These are phyloP conservation scores for Aspergillus egyptiacus DNA, from an alignment of 495 filamentous ascomycete species.

Conservation along the genomic window DNA sequence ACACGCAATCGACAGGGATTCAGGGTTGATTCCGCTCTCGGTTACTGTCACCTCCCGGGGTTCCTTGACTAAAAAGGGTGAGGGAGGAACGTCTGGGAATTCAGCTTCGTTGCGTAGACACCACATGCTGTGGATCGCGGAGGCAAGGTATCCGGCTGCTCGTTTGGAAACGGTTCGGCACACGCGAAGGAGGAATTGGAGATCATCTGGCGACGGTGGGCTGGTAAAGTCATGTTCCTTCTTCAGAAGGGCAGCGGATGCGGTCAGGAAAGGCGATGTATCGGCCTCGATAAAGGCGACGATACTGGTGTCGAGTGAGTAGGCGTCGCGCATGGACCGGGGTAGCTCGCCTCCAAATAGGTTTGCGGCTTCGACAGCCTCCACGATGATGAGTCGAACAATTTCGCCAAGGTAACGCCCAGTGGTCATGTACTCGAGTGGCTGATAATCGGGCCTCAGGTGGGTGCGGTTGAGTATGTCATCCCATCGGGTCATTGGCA, in stretches of 20 bases:
- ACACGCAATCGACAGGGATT: slow-evolving; percentile 45
- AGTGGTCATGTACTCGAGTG: slow-evolving; percentile 84
- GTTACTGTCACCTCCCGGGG: slow-evolving; percentile 38
- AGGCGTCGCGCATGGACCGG: slow-evolving; percentile 51
- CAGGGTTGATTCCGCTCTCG: slow-evolving; percentile 29
- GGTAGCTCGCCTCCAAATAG: slow-evolving; percentile 54
- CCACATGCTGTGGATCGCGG: slow-evolving; percentile 61
- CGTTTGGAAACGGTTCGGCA: slow-evolving; percentile 52
- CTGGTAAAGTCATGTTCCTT: slow-evolving; percentile 44
- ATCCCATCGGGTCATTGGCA: slow-evolving; percentile 73
- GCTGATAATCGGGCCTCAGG: slow-evolving; percentile 76
- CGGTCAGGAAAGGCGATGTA: slow-evolving; percentile 36
- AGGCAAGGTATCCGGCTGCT: slow-evolving; percentile 57
- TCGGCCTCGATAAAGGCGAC: slow-evolving; percentile 52
- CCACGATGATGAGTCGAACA: slow-evolving; percentile 66
- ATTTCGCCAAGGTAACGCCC: slow-evolving; percentile 84
- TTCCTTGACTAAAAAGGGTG: slow-evolving; percentile 29
- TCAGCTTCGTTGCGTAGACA: slow-evolving; percentile 49
- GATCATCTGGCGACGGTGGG: slow-evolving; percentile 44
- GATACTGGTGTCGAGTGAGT: slow-evolving; percentile 66
- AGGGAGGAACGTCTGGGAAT: slow-evolving; percentile 17
- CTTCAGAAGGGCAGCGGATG: slow-evolving; percentile 44
- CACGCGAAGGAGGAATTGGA: slow-evolving; percentile 49
- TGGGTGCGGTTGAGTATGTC: slow-evolving; percentile 59
- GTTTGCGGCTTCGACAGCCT: slow-evolving; percentile 49